phyloP scores from a whole-genome alignment of 345 rosid genomes.

The Eutrema yunnanense region DNA sequence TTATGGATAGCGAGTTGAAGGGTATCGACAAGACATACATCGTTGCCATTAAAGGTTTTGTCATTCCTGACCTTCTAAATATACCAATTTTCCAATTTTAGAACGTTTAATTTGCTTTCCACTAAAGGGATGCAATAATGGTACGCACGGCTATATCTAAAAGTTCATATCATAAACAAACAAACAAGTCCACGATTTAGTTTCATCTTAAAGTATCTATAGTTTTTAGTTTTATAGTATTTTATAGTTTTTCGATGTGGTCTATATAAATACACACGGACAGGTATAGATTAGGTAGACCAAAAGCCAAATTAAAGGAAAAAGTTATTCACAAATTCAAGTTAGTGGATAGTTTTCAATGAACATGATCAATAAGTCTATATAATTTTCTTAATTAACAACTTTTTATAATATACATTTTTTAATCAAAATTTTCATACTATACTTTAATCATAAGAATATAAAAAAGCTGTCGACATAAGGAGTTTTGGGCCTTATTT shows the following conservation, averaged over 20 bases:
- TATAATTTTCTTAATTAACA: not conserved
- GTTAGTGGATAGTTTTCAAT: conserved; percentile 15
- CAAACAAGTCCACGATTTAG: conserved; percentile 13
- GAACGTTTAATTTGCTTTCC: conserved; percentile 15
- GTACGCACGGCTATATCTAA: conserved; percentile 12
- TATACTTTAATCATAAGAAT: not conserved
- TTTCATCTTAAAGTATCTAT: not conserved
- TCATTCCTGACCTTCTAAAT: no score
- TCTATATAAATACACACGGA: not conserved
- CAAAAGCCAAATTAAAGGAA: not conserved
- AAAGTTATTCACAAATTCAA: not conserved
- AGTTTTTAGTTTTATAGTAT: not conserved
- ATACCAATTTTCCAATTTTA: not conserved
- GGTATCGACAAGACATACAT: no score
- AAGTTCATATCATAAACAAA: conserved; percentile 2
- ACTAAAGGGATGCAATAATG: conserved; percentile 11
- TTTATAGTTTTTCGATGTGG: not conserved
- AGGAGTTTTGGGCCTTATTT: not conserved
- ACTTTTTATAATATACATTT: not conserved
- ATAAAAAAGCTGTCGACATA: not conserved
- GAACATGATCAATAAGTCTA: not conserved
- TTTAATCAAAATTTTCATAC: no score
- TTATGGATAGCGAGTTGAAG: no score
- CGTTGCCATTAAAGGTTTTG: no score
- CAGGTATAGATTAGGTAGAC: not conserved